Percentiles rank a stretch among this genome's conserved stretches.
These are phyloP conservation scores for Colletotrichum tamarilloi DNA, from an alignment of 2,329 filamentous ascomycete genomes.

Conservation along the genomic window DNA sequence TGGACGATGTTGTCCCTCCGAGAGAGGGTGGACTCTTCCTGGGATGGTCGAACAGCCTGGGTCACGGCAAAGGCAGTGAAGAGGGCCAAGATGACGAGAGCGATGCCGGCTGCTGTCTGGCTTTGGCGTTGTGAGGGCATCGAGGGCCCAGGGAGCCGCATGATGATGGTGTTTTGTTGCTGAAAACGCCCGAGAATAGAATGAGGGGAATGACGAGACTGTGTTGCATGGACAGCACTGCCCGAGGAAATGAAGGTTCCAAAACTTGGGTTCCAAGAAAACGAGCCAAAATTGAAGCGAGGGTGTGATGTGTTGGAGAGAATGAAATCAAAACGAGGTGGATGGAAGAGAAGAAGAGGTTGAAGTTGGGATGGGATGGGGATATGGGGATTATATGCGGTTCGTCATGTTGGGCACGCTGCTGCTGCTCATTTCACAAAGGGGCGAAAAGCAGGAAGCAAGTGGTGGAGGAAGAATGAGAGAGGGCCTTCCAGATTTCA, in stretches of 20 bases:
- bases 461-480: background rate
- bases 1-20: background rate
- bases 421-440: background rate
- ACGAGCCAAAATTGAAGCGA: slow-evolving; percentile 35
- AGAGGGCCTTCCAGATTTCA: background rate
- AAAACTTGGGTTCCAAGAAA: slow-evolving; percentile 34
- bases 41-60: slow-evolving; percentile 1
- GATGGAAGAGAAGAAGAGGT: slow-evolving; percentile 6
- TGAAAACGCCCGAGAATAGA: slow-evolving; percentile 1
- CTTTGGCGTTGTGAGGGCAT: background rate
- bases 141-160: slow-evolving; percentile 12
- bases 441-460: background rate
- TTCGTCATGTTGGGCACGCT: background rate
- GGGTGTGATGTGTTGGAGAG: slow-evolving; percentile 15
- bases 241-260: slow-evolving; percentile 28
- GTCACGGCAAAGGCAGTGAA: slow-evolving; percentile 8
- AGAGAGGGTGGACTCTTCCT: background rate
- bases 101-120: background rate
- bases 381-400: background rate
- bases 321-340: slow-evolving; percentile 7
- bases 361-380: background rate
- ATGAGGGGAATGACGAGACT: slow-evolving; percentile 18
- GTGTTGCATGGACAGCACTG: slow-evolving; percentile 13
- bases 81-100: slow-evolving; percentile 16
- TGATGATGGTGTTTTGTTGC: background rate